Percentiles rank a stretch among this genome's conserved stretches.
Evolutionary conservation across 306 rosid genomes (phyloP).

Genomic region (Cucumis cinereus): DNA sequence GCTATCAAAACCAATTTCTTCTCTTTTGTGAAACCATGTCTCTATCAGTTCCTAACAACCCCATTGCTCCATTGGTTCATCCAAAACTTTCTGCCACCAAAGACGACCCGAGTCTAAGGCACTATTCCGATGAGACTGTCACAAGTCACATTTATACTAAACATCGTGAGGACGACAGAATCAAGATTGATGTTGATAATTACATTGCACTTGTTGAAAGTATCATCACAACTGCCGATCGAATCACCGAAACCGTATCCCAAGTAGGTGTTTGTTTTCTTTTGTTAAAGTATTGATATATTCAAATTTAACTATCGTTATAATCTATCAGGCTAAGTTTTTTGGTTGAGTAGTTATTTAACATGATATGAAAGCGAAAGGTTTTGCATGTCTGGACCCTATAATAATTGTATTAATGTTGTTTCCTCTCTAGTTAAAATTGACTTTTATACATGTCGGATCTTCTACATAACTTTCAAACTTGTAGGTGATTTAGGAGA

Average conservation of each 20-base stretch:
- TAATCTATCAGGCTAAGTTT: no score
- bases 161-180: neutral
- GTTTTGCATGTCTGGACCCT: no score
- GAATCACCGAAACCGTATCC: neutral
- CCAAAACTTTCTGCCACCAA: neutral
- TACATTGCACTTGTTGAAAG: neutral
- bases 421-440: no score
- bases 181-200: neutral
- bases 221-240: neutral
- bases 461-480: no score
- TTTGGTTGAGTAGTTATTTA: no score
- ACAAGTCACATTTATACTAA: neutral
- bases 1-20: neutral
- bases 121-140: neutral
- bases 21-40: neutral
- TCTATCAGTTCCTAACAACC: neutral
- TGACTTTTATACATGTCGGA: no score
- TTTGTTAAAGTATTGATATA: no score
- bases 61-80: neutral
- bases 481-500: no score
- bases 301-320: no score
- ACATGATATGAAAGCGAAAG: no score
- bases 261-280: neutral
- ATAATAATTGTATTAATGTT: no score
- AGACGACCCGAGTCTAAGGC: neutral